Evolutionary conservation across 495 filamentous ascomycete species (phyloP).

Genomic region (Usnea hakonensis): DNA sequence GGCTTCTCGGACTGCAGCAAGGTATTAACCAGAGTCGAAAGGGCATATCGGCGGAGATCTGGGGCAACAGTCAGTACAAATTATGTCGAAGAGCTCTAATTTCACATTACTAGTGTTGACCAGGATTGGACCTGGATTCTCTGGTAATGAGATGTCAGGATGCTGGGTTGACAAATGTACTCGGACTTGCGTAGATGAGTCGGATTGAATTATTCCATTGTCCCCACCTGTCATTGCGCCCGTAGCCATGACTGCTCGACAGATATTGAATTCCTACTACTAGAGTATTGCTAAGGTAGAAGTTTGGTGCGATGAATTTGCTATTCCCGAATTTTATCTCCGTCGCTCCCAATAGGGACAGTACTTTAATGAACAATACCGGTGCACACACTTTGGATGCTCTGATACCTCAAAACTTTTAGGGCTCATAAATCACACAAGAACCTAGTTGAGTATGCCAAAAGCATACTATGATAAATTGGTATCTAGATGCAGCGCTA

Average conservation of each 20-base stretch:
- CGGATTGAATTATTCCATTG: not conserved
- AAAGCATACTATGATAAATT: not conserved
- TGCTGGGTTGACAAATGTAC: constrained; percentile 53
- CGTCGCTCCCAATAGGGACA: not conserved
- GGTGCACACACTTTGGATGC: not conserved
- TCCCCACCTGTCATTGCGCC: not conserved
- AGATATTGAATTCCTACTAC: not conserved
- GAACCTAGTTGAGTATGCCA: not conserved
- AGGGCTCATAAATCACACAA: not conserved
- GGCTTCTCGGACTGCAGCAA: constrained; percentile 70
- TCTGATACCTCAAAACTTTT: not conserved
- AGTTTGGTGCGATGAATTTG: not conserved
- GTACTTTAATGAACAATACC: not conserved
- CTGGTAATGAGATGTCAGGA: constrained; percentile 52
- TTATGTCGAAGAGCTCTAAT: not conserved
- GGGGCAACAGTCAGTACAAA: constrained; percentile 14
- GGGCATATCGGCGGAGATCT: constrained; percentile 81
- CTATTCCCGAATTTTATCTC: constrained; percentile 8
- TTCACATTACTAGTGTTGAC: constrained; percentile 52
- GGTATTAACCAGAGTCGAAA: constrained; percentile 89
- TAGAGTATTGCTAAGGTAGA: too few relatives aligned
- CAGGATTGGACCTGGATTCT: constrained; percentile 54
- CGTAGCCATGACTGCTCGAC: not conserved
- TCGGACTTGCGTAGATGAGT: constrained; percentile 42
- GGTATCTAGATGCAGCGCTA: constrained; percentile 15